phyloP scores from a whole-genome alignment of 202 grass and related monocot genomes.

The Carex arenaria region DNA sequence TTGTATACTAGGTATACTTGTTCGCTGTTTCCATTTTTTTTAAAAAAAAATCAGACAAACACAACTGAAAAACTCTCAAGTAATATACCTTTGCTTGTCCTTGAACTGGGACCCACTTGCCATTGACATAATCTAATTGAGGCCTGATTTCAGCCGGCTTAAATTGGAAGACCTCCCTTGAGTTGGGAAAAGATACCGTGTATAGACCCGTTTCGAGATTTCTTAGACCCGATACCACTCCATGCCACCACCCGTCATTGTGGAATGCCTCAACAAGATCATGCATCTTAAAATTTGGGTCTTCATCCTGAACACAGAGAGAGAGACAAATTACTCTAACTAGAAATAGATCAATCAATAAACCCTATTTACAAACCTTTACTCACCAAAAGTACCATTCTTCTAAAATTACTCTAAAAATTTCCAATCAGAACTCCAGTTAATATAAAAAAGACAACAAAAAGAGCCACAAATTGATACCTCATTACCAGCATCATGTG shows the following conservation, averaged over 20 bases:
- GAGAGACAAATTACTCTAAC: neutral
- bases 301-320: neutral
- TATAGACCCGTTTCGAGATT: neutral
- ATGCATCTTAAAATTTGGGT: constrained; percentile 24
- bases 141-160: constrained; percentile 24
- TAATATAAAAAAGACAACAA: neutral
- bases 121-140: constrained; percentile 21
- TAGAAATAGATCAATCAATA: too few relatives aligned
- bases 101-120: constrained; percentile 29
- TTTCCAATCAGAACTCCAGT: neutral
- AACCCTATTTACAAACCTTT: neutral
- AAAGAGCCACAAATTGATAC: neutral
- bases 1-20: neutral
- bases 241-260: constrained; percentile 66
- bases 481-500: neutral
- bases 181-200: constrained; percentile 44
- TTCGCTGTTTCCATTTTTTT: neutral
- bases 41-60: neutral
- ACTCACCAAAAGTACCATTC: neutral
- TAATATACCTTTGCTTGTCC: constrained; percentile 6
- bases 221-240: constrained; percentile 34
- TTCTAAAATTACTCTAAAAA: neutral
- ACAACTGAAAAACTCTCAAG: neutral
- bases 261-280: constrained; percentile 62
- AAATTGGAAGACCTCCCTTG: constrained; percentile 42